Conservation (phyloP, 805 yeast genomes). For the Sungouiella blattae region DNA sequence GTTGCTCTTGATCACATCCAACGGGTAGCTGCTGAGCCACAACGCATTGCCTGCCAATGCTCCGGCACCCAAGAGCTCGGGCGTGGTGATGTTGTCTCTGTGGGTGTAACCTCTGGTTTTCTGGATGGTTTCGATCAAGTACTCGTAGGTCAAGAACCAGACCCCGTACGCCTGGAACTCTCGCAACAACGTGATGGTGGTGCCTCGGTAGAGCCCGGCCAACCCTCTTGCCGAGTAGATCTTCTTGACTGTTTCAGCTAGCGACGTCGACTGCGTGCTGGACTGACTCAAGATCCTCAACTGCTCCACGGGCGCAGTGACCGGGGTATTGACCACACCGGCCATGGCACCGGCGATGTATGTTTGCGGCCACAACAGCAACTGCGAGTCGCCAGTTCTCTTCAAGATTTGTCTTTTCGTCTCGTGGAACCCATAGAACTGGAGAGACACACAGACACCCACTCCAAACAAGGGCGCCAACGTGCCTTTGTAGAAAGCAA, state of each 20-base stretch:
- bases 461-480: slow-evolving; percentile 44
- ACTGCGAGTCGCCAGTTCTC: slow-evolving; percentile 20
- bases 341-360: slow-evolving; percentile 64
- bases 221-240: slow-evolving; percentile 45
- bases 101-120: slow-evolving; percentile 30
- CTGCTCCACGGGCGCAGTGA: slow-evolving; percentile 66
- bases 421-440: slow-evolving; percentile 70
- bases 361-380: slow-evolving; percentile 53
- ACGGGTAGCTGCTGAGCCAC: slow-evolving; percentile 56
- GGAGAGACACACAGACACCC: slow-evolving; percentile 60
- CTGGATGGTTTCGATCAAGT: slow-evolving; percentile 41
- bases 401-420: slow-evolving; percentile 54
- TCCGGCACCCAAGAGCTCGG: slow-evolving; percentile 54
- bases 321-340: slow-evolving; percentile 61
- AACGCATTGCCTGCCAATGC: slow-evolving; percentile 67
- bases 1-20: slow-evolving; percentile 49
- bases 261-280: slow-evolving; percentile 27
- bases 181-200: slow-evolving; percentile 49
- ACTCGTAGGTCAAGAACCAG: slow-evolving; percentile 68
- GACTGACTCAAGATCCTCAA: slow-evolving; percentile 60
- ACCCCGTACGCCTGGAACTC: slow-evolving; percentile 74
- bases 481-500: slow-evolving; percentile 45
- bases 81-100: slow-evolving; percentile 50
- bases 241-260: slow-evolving; percentile 35
- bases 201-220: slow-evolving; percentile 54